Conservation (phyloP, 805 yeast genomes). For the Kluyveromyces aestuarii region DNA sequence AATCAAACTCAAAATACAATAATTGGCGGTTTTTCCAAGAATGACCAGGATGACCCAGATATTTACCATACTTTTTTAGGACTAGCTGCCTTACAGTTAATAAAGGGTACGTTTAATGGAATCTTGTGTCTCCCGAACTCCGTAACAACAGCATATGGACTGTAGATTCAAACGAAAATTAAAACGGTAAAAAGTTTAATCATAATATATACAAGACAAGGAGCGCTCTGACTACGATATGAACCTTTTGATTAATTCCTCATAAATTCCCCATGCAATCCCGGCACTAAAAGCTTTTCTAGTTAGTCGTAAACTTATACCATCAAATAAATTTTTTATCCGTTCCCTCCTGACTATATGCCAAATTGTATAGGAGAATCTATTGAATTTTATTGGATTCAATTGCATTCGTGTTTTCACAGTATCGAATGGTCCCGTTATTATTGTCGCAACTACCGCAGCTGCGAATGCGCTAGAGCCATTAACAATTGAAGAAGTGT, state of each 20-base stretch:
- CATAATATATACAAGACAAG: background rate
- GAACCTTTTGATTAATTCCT: constrained; percentile 55
- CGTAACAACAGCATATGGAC: background rate
- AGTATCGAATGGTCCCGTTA: constrained; percentile 93
- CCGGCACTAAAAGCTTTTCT: constrained; percentile 90
- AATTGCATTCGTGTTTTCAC: constrained; percentile 88
- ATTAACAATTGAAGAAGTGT: constrained; percentile 52
- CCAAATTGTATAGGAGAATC: constrained; percentile 33
- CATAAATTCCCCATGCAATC: constrained; percentile 95
- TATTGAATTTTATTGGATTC: constrained; percentile 38
- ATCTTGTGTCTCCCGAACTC: constrained; percentile 20
- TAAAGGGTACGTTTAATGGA: constrained; percentile 25
- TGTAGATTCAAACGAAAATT: background rate
- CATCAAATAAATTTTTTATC: constrained; percentile 60
- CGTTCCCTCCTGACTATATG: constrained; percentile 39
- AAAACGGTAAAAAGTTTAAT: background rate
- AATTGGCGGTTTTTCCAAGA: constrained; percentile 73
- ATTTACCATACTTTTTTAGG: constrained; percentile 62
- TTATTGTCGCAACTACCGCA: constrained; percentile 69
- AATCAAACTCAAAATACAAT: constrained; percentile 47
- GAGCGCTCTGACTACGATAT: constrained; percentile 9
- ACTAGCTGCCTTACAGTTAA: constrained; percentile 41
- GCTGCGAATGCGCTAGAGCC: constrained; percentile 69
- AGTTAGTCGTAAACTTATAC: constrained; percentile 67
- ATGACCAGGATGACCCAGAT: constrained; percentile 56